phyloP scores from a whole-genome alignment of 2,329 filamentous ascomycete species.

The Celoporthe dispersa region DNA sequence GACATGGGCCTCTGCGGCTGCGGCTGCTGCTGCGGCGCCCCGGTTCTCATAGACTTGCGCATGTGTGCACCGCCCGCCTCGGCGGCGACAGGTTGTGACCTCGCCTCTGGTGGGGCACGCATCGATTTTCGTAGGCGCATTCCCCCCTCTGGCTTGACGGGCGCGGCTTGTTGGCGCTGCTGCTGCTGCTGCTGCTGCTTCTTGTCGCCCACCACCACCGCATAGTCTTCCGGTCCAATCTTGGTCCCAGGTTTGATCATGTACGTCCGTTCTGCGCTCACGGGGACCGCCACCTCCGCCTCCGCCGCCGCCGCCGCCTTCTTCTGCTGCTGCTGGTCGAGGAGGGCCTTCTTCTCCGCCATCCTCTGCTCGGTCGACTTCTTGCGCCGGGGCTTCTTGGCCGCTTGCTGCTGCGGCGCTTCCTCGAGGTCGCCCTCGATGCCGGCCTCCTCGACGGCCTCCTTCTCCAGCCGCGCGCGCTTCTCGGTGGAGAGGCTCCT shows the following conservation, averaged over 20 bases:
- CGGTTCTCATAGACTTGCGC: constrained; percentile 17
- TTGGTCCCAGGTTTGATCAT: constrained; percentile 40
- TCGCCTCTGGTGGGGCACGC: constrained; percentile 38
- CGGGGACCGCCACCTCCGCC: neutral
- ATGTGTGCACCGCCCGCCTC: constrained; percentile 20
- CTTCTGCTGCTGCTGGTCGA: constrained; percentile 45
- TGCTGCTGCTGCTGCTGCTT: constrained; percentile 16
- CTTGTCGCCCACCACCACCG: constrained; percentile 14
- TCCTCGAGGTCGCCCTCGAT: constrained; percentile 51
- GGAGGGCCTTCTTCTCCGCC: constrained; percentile 46
- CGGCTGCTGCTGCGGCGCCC: constrained; percentile 22
- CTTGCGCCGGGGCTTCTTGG: constrained; percentile 45
- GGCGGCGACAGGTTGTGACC: constrained; percentile 22
- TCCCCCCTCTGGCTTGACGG: constrained; percentile 32
- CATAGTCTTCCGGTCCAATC: constrained; percentile 28
- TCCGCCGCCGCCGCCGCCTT: neutral
- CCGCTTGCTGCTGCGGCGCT: constrained; percentile 34
- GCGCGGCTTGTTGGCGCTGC: constrained; percentile 11
- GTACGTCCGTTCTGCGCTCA: constrained; percentile 33
- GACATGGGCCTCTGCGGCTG: constrained; percentile 20
- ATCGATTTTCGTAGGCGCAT: constrained; percentile 52
- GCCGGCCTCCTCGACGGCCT: constrained; percentile 58
- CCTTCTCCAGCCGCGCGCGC: constrained; percentile 63
- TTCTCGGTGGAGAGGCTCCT: constrained; percentile 66
- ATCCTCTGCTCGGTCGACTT: constrained; percentile 47